These are phyloP conservation scores for Straminergon stramineum DNA, from an alignment of 225 moss, liverwort and hornwort species.

Conservation along the genomic window DNA sequence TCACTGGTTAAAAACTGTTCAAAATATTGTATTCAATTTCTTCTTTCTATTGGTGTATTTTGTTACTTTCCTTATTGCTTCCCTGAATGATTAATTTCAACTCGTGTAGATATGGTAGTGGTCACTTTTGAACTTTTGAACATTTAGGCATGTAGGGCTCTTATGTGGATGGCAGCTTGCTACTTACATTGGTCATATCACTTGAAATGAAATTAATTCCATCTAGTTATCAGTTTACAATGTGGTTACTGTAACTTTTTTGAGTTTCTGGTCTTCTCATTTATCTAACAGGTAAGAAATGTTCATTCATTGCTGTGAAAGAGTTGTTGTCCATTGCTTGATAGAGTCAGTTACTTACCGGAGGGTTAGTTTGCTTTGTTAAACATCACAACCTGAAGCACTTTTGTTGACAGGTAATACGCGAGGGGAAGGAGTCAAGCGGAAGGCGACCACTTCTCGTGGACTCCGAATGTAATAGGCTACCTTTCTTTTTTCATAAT, in stretches of 20 bases:
- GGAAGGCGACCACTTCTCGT: constrained; percentile 39
- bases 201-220: background rate
- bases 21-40: background rate
- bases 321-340: background rate
- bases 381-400: background rate
- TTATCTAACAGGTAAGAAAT: background rate
- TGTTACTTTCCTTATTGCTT: no score
- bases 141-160: background rate
- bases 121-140: background rate
- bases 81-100: background rate
- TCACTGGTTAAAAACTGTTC: background rate
- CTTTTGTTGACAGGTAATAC: constrained; percentile 7
- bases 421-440: constrained; percentile 7
- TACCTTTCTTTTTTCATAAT: background rate
- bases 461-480: constrained; percentile 40
- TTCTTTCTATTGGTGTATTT: background rate
- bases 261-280: background rate
- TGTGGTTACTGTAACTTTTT: background rate
- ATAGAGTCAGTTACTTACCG: background rate
- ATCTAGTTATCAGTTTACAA: background rate
- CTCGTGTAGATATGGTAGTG: background rate
- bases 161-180: background rate
- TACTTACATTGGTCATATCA: background rate
- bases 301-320: background rate
- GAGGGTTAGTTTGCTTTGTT: background rate